Conservation (phyloP, 2,329 filamentous ascomycete species). For the Beauveria bassiana region DNA sequence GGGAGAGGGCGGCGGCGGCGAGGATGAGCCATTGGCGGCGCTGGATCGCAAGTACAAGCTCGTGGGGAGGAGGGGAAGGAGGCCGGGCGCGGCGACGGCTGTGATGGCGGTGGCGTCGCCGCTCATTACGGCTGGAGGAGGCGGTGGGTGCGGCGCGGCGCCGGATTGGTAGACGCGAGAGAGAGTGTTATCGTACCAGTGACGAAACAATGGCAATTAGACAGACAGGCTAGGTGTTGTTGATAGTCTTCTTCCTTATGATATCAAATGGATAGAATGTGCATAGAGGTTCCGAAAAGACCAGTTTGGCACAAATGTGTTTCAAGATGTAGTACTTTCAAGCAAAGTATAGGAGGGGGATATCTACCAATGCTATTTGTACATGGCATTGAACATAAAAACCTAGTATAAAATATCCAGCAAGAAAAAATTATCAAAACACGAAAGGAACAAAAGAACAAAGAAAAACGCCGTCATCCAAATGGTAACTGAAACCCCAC, state of each 20-base stretch:
- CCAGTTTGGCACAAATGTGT: no score
- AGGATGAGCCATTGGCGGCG: conserved; percentile 30
- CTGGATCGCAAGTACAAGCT: conserved; percentile 40
- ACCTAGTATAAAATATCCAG: background rate
- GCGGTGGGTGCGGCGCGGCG: conserved; percentile 27
- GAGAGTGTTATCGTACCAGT: background rate
- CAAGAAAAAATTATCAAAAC: background rate
- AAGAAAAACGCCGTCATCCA: conserved; percentile 2
- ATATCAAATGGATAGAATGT: no score
- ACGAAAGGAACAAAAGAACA: background rate
- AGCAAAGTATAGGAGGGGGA: background rate
- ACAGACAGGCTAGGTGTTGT: no score
- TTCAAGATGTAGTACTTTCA: no score
- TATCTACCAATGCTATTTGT: conserved; percentile 8
- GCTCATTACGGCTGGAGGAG: conserved; percentile 17
- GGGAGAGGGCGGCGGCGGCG: conserved; percentile 45
- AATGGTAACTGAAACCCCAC: background rate
- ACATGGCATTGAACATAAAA: background rate
- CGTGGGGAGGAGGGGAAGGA: conserved; percentile 36
- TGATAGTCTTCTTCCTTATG: no score
- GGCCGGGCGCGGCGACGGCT: conserved; percentile 27
- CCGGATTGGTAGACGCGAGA: conserved; percentile 36
- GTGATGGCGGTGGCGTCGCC: conserved; percentile 32
- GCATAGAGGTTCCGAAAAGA: no score
- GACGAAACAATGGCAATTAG: background rate